phyloP scores from a whole-genome alignment of 2,329 filamentous ascomycete species.

The Neopestalotiopsis sp. region DNA sequence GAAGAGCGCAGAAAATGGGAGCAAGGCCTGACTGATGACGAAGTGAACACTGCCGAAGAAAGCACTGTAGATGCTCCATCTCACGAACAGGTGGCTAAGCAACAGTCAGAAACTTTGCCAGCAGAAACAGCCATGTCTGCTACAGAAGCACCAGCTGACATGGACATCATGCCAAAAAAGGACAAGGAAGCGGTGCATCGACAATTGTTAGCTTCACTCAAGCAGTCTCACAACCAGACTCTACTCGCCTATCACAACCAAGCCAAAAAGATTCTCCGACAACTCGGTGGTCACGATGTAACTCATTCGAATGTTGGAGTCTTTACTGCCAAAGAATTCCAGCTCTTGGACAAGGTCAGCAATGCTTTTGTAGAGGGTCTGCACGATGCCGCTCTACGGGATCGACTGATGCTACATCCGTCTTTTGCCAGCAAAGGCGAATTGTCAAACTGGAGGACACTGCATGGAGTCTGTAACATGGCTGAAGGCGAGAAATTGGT shows the following conservation, averaged over 20 bases:
- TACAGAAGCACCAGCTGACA: neutral
- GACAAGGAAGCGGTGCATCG: neutral
- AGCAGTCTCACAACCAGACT: slow-evolving; percentile 47
- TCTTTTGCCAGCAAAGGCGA: slow-evolving; percentile 49
- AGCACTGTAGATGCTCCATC: slow-evolving; percentile 32
- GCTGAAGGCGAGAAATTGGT: slow-evolving; percentile 62
- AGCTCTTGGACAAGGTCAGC: slow-evolving; percentile 57
- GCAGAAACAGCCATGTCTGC: neutral
- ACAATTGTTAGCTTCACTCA: slow-evolving; percentile 37
- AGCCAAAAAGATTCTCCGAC: slow-evolving; percentile 56
- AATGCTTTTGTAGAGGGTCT: slow-evolving; percentile 62
- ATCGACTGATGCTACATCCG: slow-evolving; percentile 50
- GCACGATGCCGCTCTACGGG: slow-evolving; percentile 49
- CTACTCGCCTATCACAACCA: slow-evolving; percentile 52
- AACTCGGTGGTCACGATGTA: slow-evolving; percentile 55
- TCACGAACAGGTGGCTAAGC: slow-evolving; percentile 5
- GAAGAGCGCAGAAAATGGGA: slow-evolving; percentile 78
- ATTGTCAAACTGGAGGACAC: slow-evolving; percentile 47
- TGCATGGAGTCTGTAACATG: slow-evolving; percentile 59
- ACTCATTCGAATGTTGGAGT: slow-evolving; percentile 51
- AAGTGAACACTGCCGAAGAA: slow-evolving; percentile 42
- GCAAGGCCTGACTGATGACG: slow-evolving; percentile 51
- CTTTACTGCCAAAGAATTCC: slow-evolving; percentile 51
- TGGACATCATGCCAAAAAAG: slow-evolving; percentile 24
- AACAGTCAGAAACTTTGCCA: neutral